phyloP scores from a whole-genome alignment of 202 grass and related monocot genomes.

The Panicum hallii region DNA sequence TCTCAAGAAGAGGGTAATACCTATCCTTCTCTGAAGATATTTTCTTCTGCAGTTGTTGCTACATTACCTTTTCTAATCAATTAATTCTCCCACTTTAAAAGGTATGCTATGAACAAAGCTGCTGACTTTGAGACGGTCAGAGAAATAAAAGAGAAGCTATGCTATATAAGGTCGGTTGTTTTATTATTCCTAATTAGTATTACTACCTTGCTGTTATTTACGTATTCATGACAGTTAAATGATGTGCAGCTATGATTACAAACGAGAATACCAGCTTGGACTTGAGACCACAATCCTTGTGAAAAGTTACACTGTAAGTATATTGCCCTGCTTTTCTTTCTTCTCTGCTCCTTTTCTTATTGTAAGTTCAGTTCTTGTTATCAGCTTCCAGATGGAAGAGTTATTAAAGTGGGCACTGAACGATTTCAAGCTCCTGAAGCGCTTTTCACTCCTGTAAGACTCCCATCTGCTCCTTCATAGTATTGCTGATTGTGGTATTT shows the following conservation, averaged over 20 bases:
- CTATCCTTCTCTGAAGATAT: constrained; percentile 28
- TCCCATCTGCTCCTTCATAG: constrained; percentile 35
- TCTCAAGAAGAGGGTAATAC: constrained; percentile 94
- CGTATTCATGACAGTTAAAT: constrained; percentile 29
- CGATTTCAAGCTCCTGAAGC: constrained; percentile 96
- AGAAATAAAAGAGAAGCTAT: constrained; percentile 96
- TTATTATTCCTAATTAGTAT: constrained; percentile 27
- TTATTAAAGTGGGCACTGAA: constrained; percentile 98
- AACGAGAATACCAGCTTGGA: constrained; percentile 93
- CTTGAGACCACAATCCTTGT: constrained; percentile 98
- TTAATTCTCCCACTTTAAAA: constrained; percentile 40
- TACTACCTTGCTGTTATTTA: constrained; percentile 20
- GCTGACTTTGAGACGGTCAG: constrained; percentile 95
- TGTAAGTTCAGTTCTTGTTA: constrained; percentile 54
- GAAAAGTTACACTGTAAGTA: constrained; percentile 95
- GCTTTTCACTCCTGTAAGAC: constrained; percentile 90
- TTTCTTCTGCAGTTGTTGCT: constrained; percentile 16
- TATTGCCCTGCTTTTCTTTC: constrained; percentile 23
- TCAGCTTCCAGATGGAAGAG: constrained; percentile 98
- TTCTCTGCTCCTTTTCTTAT: constrained; percentile 21
- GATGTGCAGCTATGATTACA: constrained; percentile 86
- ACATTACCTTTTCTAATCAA: constrained; percentile 39
- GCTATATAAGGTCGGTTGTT: constrained; percentile 80
- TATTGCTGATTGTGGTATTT: background rate
- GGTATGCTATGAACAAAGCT: constrained; percentile 97